These are phyloP conservation scores for Lycium ferocissimum DNA, from an alignment of 257 asterid genomes.

Conservation along the genomic window DNA sequence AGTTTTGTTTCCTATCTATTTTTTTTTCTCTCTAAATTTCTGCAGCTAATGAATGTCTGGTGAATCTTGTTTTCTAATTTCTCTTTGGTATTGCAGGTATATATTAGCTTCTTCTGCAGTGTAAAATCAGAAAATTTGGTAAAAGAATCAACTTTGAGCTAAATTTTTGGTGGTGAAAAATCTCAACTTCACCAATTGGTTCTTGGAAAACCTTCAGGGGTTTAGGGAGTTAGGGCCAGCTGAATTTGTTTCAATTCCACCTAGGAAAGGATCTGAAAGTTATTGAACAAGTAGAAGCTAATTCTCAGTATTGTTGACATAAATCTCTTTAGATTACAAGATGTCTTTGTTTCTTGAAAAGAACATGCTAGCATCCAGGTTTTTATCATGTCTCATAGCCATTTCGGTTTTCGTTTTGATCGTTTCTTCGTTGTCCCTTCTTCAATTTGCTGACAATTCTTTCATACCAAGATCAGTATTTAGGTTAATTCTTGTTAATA, in stretches of 20 bases:
- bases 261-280: background rate
- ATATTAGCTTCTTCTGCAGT: background rate
- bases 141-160: constrained; percentile 6
- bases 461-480: constrained; percentile 47
- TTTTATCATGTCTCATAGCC: constrained; percentile 61
- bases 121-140: background rate
- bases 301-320: background rate
- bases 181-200: background rate
- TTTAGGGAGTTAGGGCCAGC: background rate
- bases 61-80: background rate
- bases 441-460: constrained; percentile 47
- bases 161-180: background rate
- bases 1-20: background rate
- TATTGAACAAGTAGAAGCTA: background rate
- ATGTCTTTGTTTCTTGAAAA: constrained; percentile 60
- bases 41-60: constrained; percentile 16
- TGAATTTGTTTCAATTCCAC: background rate
- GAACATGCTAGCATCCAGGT: constrained; percentile 60
- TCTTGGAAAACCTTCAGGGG: background rate
- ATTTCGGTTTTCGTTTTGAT: constrained; percentile 58
- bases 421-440: constrained; percentile 57
- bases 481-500: constrained; percentile 41
- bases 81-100: constrained; percentile 3
- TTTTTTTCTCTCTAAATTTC: background rate
- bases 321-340: background rate